phyloP scores from a whole-genome alignment of 2,329 filamentous ascomycete species.

The Trichoderma guizhouense region DNA sequence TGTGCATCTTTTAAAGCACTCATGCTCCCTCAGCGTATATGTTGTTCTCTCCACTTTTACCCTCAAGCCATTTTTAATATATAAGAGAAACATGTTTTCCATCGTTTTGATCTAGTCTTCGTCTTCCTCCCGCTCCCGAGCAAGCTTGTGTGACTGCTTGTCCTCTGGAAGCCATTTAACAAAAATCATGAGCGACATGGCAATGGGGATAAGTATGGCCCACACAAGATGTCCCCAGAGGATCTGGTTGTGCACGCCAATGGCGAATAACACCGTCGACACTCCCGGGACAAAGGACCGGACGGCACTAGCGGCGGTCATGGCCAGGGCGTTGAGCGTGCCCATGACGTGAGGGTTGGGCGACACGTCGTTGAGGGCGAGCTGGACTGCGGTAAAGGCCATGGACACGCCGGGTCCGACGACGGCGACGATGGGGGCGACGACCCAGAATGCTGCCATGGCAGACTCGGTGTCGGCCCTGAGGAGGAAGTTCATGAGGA shows the following conservation, averaged over 20 bases:
- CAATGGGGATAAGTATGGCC: conserved; percentile 33
- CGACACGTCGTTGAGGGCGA: conserved; percentile 70
- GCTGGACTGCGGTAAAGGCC: conserved; percentile 68
- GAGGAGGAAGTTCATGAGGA: conserved; percentile 50
- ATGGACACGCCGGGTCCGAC: conserved; percentile 61
- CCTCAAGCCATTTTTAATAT: not conserved
- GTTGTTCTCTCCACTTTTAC: not conserved
- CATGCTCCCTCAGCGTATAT: not conserved
- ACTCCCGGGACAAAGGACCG: conserved; percentile 64
- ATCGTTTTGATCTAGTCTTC: not conserved
- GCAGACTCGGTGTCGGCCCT: conserved; percentile 36
- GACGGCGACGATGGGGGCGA: conserved; percentile 42
- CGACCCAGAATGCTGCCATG: conserved; percentile 54
- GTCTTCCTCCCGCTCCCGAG: not conserved
- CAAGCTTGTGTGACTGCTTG: conserved; percentile 18
- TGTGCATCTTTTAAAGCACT: not conserved
- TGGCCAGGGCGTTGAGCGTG: conserved; percentile 61
- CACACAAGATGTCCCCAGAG: conserved; percentile 55
- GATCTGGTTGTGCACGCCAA: conserved; percentile 60
- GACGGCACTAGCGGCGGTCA: conserved; percentile 60
- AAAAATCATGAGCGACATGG: conserved; percentile 27
- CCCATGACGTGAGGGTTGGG: conserved; percentile 63
- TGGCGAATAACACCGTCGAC: conserved; percentile 65
- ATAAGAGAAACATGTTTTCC: not conserved
- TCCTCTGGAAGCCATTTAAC: conserved; percentile 30